A percentile compares a stretch with the other conserved stretches of the same genome.
Conservation (phyloP, 2,329 filamentous ascomycete species). For the Hirsutella thompsonii region DNA sequence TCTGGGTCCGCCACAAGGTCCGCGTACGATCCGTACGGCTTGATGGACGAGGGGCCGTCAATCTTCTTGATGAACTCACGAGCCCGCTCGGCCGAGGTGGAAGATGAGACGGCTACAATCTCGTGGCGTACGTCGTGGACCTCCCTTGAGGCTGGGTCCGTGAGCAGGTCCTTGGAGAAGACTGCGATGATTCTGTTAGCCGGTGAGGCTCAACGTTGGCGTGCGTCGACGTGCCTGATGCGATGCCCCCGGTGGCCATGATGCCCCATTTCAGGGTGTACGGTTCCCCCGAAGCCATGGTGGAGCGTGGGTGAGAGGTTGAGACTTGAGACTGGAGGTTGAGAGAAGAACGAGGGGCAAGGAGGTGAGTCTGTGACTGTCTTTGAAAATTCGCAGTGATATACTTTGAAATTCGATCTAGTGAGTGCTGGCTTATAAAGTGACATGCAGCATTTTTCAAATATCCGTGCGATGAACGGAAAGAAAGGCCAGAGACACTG, state of each 20-base stretch:
- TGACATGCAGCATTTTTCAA: too few species aligned
- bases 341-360: too few species aligned
- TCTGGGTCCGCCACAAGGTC: conserved; percentile 68
- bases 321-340: too few species aligned
- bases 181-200: conserved; percentile 17
- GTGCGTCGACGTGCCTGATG: conserved; percentile 27
- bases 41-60: conserved; percentile 53
- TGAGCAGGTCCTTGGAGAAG: conserved; percentile 68
- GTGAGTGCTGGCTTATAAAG: too few species aligned
- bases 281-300: conserved; percentile 26
- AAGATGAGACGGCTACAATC: conserved; percentile 70
- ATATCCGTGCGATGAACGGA: too few species aligned
- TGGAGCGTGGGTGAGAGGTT: too few species aligned
- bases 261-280: conserved; percentile 46
- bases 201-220: background rate
- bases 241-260: conserved; percentile 47
- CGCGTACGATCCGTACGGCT: conserved; percentile 68
- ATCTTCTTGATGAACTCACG: conserved; percentile 59
- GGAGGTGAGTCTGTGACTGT: too few species aligned
- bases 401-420: too few species aligned
- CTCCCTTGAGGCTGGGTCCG: conserved; percentile 55
- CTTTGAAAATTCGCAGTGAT: too few species aligned
- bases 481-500: too few species aligned
- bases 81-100: conserved; percentile 56
- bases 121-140: conserved; percentile 64